phyloP scores from a whole-genome alignment of 2,329 filamentous ascomycete species.

The Alternaria metachromatica region DNA sequence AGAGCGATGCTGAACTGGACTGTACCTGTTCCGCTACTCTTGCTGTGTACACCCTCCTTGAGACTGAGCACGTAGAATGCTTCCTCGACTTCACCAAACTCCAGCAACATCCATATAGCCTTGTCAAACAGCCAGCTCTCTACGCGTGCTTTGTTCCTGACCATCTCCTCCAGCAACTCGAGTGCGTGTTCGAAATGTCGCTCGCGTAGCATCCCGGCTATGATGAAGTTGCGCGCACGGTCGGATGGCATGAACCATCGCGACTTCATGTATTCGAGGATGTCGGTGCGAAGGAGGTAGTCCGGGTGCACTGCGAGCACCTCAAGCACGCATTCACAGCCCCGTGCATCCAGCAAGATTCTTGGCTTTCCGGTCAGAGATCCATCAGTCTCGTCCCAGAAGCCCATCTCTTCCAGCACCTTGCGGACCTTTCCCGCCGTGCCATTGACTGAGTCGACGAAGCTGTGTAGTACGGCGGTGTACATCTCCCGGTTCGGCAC shows the following conservation, averaged over 20 bases:
- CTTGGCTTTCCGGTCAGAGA: slow-evolving; percentile 50
- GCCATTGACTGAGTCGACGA: slow-evolving; percentile 68
- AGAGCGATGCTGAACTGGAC: slow-evolving; percentile 59
- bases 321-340: slow-evolving; percentile 76
- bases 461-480: slow-evolving; percentile 75
- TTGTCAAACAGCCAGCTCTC: slow-evolving; percentile 80
- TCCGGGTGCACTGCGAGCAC: slow-evolving; percentile 84
- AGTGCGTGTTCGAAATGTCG: slow-evolving; percentile 83
- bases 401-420: slow-evolving; percentile 75
- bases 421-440: slow-evolving; percentile 68
- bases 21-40: slow-evolving; percentile 25
- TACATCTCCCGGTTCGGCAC: slow-evolving; percentile 68
- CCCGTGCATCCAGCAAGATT: slow-evolving; percentile 68
- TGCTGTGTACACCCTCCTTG: slow-evolving; percentile 42
- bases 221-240: slow-evolving; percentile 69
- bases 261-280: slow-evolving; percentile 76
- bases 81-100: slow-evolving; percentile 77
- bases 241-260: slow-evolving; percentile 72
- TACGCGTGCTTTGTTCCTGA: slow-evolving; percentile 61
- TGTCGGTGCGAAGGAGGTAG: slow-evolving; percentile 73
- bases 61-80: slow-evolving; percentile 69
- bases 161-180: slow-evolving; percentile 71
- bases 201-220: slow-evolving; percentile 79
- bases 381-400: slow-evolving; percentile 18
- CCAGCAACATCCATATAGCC: slow-evolving; percentile 75